Percentiles rank a stretch among this genome's conserved stretches.
phyloP scores from a whole-genome alignment of 306 rosid genomes.

The Cucurbita pepo region DNA sequence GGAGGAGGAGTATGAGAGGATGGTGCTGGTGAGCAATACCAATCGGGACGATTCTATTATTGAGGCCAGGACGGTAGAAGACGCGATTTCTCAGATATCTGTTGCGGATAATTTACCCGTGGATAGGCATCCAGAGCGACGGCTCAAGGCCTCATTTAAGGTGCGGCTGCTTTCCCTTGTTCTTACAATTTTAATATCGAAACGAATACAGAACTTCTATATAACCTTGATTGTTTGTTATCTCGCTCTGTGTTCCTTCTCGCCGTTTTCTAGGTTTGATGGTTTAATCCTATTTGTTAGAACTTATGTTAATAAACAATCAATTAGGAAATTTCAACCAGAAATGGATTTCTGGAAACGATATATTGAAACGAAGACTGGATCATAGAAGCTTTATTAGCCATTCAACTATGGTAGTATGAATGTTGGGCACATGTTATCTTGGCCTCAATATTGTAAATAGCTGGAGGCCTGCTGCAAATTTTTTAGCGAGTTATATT shows the following conservation, averaged over 20 bases:
- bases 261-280: not conserved
- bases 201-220: not conserved
- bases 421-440: not conserved
- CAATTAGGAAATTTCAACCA: too few species aligned
- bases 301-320: too few species aligned
- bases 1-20: conserved; percentile 91
- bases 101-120: conserved; percentile 45
- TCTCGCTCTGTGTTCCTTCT: not conserved
- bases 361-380: not conserved
- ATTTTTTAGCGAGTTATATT: not conserved
- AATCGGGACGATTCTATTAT: conserved; percentile 76
- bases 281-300: not conserved
- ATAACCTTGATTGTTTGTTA: not conserved
- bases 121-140: conserved; percentile 84
- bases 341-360: not conserved
- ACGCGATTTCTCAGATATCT: conserved; percentile 58
- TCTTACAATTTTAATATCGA: not conserved
- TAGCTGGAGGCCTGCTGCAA: not conserved
- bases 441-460: not conserved
- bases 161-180: conserved; percentile 6
- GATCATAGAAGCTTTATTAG: not conserved
- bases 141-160: conserved; percentile 95
- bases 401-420: not conserved
- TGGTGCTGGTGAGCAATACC: conserved; percentile 61
- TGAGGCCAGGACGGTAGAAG: conserved; percentile 75